phyloP scores from a whole-genome alignment of 106 monocot genomes.

The Dioscorea zingiberensis region DNA sequence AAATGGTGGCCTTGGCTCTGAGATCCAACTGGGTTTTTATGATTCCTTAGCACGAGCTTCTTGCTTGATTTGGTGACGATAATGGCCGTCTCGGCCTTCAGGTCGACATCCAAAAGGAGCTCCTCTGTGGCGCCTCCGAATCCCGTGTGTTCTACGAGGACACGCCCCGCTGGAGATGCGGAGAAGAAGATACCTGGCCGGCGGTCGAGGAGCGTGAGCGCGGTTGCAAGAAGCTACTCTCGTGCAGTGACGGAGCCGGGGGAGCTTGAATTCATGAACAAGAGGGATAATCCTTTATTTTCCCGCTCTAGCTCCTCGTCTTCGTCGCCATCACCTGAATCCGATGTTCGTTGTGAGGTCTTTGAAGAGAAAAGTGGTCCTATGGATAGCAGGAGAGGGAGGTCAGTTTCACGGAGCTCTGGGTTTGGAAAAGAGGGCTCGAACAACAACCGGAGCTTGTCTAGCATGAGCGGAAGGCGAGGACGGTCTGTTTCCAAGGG shows the following conservation, averaged over 20 bases:
- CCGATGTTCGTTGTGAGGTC: neutral
- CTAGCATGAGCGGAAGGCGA: conserved; percentile 12
- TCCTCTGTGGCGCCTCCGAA: neutral
- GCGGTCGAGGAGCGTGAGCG: conserved; percentile 42
- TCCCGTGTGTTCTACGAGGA: conserved; percentile 3
- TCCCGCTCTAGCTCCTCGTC: conserved; percentile 17
- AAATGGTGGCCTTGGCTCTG: neutral
- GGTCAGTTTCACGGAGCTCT: conserved; percentile 11
- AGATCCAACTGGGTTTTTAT: neutral
- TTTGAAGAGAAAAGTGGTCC: neutral
- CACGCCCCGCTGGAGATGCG: conserved; percentile 3
- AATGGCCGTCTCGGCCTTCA: conserved; percentile 36
- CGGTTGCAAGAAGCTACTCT: conserved; percentile 6
- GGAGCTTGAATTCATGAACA: conserved; percentile 16
- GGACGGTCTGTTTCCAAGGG: conserved; percentile 8
- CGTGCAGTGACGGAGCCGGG: neutral
- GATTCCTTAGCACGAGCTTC: too few species aligned
- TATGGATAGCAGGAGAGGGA: conserved; percentile 10
- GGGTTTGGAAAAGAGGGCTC: neutral
- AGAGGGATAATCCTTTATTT: conserved; percentile 41
- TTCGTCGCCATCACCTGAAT: conserved; percentile 11
- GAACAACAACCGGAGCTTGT: conserved; percentile 13
- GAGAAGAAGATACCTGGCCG: conserved; percentile 17
- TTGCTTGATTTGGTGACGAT: neutral
- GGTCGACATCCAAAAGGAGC: conserved; percentile 26